phyloP scores from a whole-genome alignment of 371 early-diverging fungal genomes.

The Apophysomyces variabilis region DNA sequence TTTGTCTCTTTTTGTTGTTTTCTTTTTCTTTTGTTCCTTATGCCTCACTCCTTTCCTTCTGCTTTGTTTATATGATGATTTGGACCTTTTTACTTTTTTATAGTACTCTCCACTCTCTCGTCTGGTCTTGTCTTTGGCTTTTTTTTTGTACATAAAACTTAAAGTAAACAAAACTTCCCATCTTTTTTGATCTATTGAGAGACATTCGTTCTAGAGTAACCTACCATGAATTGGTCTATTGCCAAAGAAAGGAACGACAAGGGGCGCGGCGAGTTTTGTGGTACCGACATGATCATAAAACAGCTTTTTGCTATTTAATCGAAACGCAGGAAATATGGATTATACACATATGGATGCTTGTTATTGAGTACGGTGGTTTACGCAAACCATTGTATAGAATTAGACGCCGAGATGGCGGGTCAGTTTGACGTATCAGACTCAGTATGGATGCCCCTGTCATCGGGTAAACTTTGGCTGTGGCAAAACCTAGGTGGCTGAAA shows the following conservation, averaged over 20 bases:
- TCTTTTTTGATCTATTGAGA: too few species aligned
- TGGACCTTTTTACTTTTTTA: background rate
- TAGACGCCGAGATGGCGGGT: background rate
- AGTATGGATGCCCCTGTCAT: background rate
- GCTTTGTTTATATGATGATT: constrained; percentile 1
- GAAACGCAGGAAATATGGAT: constrained; percentile 5
- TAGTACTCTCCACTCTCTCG: background rate
- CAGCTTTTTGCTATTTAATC: background rate
- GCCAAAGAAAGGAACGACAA: too few species aligned
- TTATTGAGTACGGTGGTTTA: too few species aligned
- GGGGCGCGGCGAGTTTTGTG: background rate
- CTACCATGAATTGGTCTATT: too few species aligned
- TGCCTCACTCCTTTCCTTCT: constrained; percentile 6
- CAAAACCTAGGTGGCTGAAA: background rate
- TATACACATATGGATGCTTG: background rate
- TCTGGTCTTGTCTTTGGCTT: background rate
- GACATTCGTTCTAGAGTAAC: too few species aligned
- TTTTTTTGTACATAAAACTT: constrained; percentile 1
- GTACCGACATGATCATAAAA: background rate
- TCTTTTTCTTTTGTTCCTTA: background rate
- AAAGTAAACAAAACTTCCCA: background rate
- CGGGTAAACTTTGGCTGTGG: constrained; percentile 10
- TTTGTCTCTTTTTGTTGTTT: background rate
- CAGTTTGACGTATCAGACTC: background rate
- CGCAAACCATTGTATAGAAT: background rate